Percentiles rank a stretch among this genome's conserved stretches.
Evolutionary conservation across 805 yeast genomes (phyloP).

Genomic region (Yarrowia alimentaria): DNA sequence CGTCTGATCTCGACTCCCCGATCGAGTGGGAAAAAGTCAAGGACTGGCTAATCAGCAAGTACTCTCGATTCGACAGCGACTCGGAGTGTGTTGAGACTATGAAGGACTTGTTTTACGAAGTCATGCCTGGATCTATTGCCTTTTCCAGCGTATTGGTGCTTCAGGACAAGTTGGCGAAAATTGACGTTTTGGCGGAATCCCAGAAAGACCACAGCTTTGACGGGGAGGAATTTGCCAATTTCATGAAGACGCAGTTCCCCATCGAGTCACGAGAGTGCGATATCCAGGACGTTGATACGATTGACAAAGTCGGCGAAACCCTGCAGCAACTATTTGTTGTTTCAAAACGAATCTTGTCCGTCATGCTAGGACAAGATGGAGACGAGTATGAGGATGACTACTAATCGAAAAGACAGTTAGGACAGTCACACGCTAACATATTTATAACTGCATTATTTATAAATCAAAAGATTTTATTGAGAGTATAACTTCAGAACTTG

Average conservation of each 20-base stretch:
- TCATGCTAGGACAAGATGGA: conserved; percentile 8
- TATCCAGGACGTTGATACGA: conserved; percentile 1
- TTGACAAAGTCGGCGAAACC: conserved; percentile 17
- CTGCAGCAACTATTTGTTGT: conserved; percentile 20
- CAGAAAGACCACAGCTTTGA: conserved; percentile 14
- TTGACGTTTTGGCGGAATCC: conserved; percentile 14
- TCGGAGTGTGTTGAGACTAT: conserved; percentile 1
- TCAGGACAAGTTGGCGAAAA: conserved; percentile 9
- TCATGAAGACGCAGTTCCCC: conserved; percentile 18
- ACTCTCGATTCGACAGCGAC: conserved; percentile 17
- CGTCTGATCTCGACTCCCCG: conserved; percentile 8
- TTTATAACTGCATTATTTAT: too few species aligned
- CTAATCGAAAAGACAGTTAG: neutral
- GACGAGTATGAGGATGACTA: neutral
- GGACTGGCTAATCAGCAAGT: conserved; percentile 18
- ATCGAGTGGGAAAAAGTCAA: conserved; percentile 25
- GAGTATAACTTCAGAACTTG: too few species aligned
- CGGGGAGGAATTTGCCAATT: conserved; percentile 1
- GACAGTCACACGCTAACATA: neutral
- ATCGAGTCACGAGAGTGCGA: conserved; percentile 20
- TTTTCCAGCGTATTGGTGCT: conserved; percentile 1
- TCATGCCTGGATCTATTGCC: conserved; percentile 14
- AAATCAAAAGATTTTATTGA: too few species aligned
- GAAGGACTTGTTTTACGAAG: conserved; percentile 24
- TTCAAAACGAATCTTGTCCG: neutral